Base-by-base conservation (phyloP, 108 stramenopile genomes). In the Nannochloropsis gaditana region DNA sequence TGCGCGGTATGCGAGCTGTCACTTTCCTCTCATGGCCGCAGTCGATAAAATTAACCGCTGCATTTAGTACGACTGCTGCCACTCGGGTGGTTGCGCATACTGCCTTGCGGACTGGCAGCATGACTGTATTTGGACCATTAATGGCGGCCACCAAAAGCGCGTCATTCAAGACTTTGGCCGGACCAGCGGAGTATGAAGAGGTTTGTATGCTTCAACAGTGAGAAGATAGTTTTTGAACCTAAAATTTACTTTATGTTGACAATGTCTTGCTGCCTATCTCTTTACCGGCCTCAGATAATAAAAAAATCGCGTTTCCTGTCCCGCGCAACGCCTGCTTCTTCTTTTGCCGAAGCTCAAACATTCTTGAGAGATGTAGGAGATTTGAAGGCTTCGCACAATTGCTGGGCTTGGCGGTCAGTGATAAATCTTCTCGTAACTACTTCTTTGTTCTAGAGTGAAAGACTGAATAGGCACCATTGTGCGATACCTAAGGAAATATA, bases 361-460 rank as follows among this genome's bases (percentile, higher is more conserved):
- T 85, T 89, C 15, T 44, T 90, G 21, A 83, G 31, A 11, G 44
- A 45, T 9, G 84, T 82, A 82, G 43, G 85, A 11, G 87, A 90
- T 15, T 44, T 43, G 17, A 91, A 90, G 86, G 90, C 90, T 41
- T 43, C 89, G 85, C 90, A 91, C 50, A 88, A 43, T 44, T 91
- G 90, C 80, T 91, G 90, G 90, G 90, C 90, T 43, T 91, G 84
- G 84, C 44, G 81, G 42, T 85, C 50, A 10, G 83, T 90, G 17
- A 44, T 84, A 2, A 73, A 8, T 31, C 31, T 31, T 31, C 31
- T 31, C 31, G 31, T 31, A 31, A 31, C 31, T 31, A 31, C 31
- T 31, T 31, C 31, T 31, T 31, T 31, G 31, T 31, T 31, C 0
- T 31, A 31, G 31, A 31, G 31, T 31, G 31, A 31, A 31, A 31